phyloP scores from a whole-genome alignment of 768 basidiomycete species.

The Cantharellus cinnabarinus region DNA sequence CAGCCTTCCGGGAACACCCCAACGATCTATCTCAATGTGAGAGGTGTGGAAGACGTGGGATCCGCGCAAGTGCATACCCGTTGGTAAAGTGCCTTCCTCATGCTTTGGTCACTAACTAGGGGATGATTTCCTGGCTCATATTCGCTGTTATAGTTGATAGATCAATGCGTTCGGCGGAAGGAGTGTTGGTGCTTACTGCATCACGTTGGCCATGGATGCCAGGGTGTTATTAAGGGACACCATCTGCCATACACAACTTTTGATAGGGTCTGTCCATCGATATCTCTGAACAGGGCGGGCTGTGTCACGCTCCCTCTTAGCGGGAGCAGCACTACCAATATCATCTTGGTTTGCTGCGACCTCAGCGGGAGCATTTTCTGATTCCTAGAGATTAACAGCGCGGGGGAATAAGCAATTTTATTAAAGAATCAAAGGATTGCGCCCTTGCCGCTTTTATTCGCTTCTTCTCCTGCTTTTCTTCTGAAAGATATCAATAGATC shows the following conservation, averaged over 20 bases:
- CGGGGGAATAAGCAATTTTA: neutral
- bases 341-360: too few relatives aligned
- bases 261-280: constrained; percentile 62
- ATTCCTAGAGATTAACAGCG: too few relatives aligned
- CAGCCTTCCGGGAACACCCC: constrained; percentile 66
- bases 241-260: constrained; percentile 56
- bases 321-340: too few relatives aligned
- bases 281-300: constrained; percentile 63
- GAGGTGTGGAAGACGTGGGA: neutral
- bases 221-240: constrained; percentile 69
- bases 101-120: constrained; percentile 58
- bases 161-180: neutral
- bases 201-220: constrained; percentile 29
- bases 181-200: constrained; percentile 13
- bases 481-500: constrained; percentile 14
- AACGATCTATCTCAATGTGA: constrained; percentile 33
- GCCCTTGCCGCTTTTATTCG: constrained; percentile 13
- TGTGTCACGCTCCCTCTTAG: constrained; percentile 13
- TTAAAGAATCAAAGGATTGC: constrained; percentile 14
- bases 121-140: constrained; percentile 6
- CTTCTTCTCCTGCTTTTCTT: constrained; percentile 25
- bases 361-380: neutral
- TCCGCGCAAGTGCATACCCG: constrained; percentile 25
- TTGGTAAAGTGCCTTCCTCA: constrained; percentile 63
- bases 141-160: neutral